phyloP scores from a whole-genome alignment of 768 basidiomycete species.

The Trametes gibbosa region DNA sequence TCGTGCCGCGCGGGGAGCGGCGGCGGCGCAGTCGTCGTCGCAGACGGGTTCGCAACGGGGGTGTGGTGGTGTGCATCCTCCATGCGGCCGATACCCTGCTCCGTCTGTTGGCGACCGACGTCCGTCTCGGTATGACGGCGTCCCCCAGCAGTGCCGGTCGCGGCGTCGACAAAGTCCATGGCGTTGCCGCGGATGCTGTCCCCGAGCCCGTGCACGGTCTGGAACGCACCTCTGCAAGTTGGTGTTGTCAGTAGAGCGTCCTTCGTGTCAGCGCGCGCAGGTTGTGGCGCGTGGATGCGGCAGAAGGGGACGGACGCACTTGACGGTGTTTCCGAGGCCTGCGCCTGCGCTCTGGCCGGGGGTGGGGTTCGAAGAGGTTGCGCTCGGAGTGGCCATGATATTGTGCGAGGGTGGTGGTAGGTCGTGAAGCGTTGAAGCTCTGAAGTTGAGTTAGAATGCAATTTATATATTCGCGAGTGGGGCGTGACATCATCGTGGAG shows the following conservation, averaged over 20 bases:
- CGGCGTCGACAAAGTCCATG: conserved; percentile 24
- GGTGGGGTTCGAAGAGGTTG: not conserved
- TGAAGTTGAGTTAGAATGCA: too few relatives aligned
- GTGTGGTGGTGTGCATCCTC: not conserved
- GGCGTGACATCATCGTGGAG: too few relatives aligned
- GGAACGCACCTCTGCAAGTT: conserved; percentile 14
- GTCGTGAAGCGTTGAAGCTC: too few relatives aligned
- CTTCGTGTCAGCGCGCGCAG: too few relatives aligned
- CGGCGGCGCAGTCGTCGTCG: not conserved
- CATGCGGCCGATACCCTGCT: conserved; percentile 17
- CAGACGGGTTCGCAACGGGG: not conserved
- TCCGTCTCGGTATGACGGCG: conserved; percentile 21
- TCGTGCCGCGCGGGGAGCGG: not conserved
- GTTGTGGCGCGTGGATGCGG: too few relatives aligned
- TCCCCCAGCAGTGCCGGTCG: conserved; percentile 20
- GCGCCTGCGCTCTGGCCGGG: conserved; percentile 10
- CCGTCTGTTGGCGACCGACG: conserved; percentile 14
- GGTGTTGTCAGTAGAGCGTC: not conserved
- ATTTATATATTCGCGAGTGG: too few relatives aligned
- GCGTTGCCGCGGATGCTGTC: conserved; percentile 20
- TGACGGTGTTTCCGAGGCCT: conserved; percentile 10
- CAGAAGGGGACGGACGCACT: not conserved
- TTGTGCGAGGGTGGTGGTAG: not conserved
- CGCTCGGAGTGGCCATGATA: not conserved
- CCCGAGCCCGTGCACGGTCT: conserved; percentile 18